Conservation (phyloP, 1,284 basidiomycete species). For the Neotropicomus parvogracilis region DNA sequence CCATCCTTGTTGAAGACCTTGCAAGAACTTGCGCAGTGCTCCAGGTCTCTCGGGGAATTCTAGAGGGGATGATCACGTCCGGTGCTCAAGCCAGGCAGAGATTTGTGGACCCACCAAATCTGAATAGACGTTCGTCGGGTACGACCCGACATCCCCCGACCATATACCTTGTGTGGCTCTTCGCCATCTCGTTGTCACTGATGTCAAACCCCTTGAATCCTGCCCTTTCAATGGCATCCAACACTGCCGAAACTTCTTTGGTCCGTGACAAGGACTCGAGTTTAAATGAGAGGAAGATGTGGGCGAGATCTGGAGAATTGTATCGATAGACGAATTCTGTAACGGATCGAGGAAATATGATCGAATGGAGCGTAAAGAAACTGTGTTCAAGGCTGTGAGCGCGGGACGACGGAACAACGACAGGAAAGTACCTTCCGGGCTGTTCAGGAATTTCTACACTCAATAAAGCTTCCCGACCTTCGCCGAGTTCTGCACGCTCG, state of each 20-base stretch:
- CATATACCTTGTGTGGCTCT: constrained; percentile 92
- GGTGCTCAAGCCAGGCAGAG: background rate
- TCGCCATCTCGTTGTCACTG: constrained; percentile 93
- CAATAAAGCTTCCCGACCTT: constrained; percentile 89
- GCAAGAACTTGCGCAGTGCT: constrained; percentile 86
- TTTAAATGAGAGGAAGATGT: constrained; percentile 90
- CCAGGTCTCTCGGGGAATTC: constrained; percentile 97
- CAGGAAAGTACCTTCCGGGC: constrained; percentile 70
- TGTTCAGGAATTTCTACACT: constrained; percentile 91
- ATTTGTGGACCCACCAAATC: constrained; percentile 70
- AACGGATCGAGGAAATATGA: constrained; percentile 87
- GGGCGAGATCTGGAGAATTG: constrained; percentile 64
- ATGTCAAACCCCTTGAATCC: constrained; percentile 88
- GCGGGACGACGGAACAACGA: constrained; percentile 1
- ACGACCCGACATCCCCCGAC: constrained; percentile 82
- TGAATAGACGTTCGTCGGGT: constrained; percentile 83
- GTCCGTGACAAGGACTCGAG: constrained; percentile 63
- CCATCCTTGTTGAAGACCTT: constrained; percentile 81
- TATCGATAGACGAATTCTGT: constrained; percentile 99
- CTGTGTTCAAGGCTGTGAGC: constrained; percentile 40
- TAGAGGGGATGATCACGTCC: constrained; percentile 31
- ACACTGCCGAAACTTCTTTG: constrained; percentile 67
- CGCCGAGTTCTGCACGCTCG: constrained; percentile 95
- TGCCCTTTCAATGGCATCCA: constrained; percentile 55
- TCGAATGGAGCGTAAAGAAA: constrained; percentile 83